Conservation (phyloP, 148 eudicot genomes). For the Heliosperma pusillum region DNA sequence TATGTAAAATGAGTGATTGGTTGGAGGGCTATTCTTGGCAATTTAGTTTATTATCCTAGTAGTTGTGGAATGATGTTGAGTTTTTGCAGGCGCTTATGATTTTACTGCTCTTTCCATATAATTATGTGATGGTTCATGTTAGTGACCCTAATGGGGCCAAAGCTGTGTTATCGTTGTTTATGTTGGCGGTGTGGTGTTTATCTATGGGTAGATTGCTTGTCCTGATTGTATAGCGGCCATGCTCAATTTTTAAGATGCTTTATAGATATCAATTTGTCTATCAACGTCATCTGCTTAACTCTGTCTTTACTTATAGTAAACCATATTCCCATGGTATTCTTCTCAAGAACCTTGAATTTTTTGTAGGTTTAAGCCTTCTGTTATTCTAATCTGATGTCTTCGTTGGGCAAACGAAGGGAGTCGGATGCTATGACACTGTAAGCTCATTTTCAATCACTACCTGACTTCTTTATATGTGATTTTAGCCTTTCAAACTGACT, state of each 20-base stretch:
- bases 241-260: background rate
- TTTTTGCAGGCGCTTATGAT: too few species aligned
- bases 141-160: too few species aligned
- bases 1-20: background rate
- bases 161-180: too few species aligned
- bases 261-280: background rate
- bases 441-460: constrained; percentile 19
- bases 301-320: too few species aligned
- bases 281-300: background rate
- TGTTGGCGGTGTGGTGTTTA: background rate
- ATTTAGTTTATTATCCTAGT: background rate
- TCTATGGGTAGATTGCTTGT: background rate
- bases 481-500: too few species aligned
- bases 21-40: background rate
- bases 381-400: constrained; percentile 45
- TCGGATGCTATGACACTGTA: constrained; percentile 87
- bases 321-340: background rate
- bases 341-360: background rate
- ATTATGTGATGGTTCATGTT: too few species aligned
- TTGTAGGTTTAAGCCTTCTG: constrained; percentile 15
- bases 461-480: too few species aligned
- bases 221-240: background rate
- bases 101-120: too few species aligned
- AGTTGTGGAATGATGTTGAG: too few species aligned
- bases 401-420: constrained; percentile 85